Conservation (phyloP, 768 basidiomycete species). For the Suillus brevipes region DNA sequence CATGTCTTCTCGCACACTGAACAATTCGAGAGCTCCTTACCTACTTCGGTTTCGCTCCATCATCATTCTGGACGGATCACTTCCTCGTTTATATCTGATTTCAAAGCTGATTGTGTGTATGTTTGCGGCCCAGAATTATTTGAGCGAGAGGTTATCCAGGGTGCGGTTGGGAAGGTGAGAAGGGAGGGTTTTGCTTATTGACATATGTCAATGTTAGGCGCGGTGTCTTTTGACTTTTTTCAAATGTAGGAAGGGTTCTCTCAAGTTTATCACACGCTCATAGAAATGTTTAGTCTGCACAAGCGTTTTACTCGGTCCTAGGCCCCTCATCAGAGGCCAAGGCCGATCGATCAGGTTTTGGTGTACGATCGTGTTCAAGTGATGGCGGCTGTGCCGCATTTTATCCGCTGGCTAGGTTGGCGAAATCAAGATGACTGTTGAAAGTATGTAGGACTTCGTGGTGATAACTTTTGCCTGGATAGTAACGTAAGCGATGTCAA, state of each 20-base stretch:
- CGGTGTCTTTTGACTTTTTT: slow-evolving; percentile 23
- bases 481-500: neutral
- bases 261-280: neutral
- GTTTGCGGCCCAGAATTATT: slow-evolving; percentile 54
- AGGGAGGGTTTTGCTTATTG: slow-evolving; percentile 48
- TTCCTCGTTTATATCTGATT: slow-evolving; percentile 18
- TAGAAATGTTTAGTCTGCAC: neutral
- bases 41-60: neutral
- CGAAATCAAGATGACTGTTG: neutral
- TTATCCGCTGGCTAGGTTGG: neutral
- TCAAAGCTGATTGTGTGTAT: slow-evolving; percentile 31
- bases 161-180: slow-evolving; percentile 35
- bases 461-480: neutral
- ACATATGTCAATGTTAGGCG: neutral
- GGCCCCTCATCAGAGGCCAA: neutral
- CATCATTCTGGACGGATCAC: neutral
- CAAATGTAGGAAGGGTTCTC: slow-evolving; percentile 23
- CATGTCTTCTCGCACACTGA: slow-evolving; percentile 39
- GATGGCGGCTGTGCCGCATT: neutral
- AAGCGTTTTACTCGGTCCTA: neutral
- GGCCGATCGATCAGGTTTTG: neutral
- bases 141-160: slow-evolving; percentile 40
- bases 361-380: neutral
- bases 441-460: neutral
- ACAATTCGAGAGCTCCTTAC: slow-evolving; percentile 8